phyloP scores from a whole-genome alignment of 805 yeast species.

The Cyberlindnera nakhonratchasimensis region DNA sequence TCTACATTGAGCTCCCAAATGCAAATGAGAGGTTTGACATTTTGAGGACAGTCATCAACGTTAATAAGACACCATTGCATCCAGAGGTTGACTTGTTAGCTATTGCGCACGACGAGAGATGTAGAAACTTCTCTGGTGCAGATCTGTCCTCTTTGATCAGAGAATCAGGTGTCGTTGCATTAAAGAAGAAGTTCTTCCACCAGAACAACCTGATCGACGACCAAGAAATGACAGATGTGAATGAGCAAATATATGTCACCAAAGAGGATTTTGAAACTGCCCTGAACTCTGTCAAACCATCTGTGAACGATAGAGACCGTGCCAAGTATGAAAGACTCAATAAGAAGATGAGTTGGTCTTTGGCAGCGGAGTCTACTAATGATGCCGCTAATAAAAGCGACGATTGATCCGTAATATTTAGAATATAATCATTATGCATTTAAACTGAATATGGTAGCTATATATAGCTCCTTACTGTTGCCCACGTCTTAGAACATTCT shows the following conservation, averaged over 20 bases:
- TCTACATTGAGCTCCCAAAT: constrained; percentile 86
- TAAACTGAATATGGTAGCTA: constrained; percentile 12
- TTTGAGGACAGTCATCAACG: constrained; percentile 65
- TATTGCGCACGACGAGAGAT: constrained; percentile 72
- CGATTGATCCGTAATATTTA: constrained; percentile 5
- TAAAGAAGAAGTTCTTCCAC: constrained; percentile 67
- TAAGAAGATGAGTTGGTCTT: constrained; percentile 72
- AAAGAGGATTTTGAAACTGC: constrained; percentile 68
- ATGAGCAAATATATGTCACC: constrained; percentile 51
- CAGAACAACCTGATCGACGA: constrained; percentile 42
- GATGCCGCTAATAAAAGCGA: constrained; percentile 14
- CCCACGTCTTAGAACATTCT: constrained; percentile 49
- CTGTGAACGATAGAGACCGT: constrained; percentile 86
- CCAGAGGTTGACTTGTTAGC: constrained; percentile 53
- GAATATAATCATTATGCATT: background rate
- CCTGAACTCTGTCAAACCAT: constrained; percentile 73
- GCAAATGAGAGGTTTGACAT: constrained; percentile 78
- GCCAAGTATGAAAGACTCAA: constrained; percentile 70
- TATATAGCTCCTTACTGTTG: constrained; percentile 25
- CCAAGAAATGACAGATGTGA: constrained; percentile 44
- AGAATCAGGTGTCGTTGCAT: constrained; percentile 89
- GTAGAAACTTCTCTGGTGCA: constrained; percentile 93
- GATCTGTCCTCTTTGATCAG: constrained; percentile 88
- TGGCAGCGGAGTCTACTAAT: constrained; percentile 30
- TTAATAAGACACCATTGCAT: constrained; percentile 74